Percentiles rank a stretch among this genome's conserved stretches.
Evolutionary conservation across 257 asterid genomes (phyloP).

Genomic region (Nicotiana attenuata): DNA sequence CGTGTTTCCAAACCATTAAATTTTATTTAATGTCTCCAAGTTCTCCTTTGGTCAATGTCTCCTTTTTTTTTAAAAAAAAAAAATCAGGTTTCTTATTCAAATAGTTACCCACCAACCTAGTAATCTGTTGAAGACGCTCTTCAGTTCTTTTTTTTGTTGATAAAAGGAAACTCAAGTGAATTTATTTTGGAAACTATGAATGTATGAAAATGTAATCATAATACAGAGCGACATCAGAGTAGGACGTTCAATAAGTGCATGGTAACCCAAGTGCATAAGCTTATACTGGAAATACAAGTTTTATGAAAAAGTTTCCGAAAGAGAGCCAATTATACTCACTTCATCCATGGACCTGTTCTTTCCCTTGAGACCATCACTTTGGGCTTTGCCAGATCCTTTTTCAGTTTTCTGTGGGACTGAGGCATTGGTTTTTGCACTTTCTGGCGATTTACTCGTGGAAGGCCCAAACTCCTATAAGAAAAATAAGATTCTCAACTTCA

Average conservation of each 20-base stretch:
- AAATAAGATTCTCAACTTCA: background rate
- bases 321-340: background rate
- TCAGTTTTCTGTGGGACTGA: background rate
- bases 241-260: background rate
- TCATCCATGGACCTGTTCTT: background rate
- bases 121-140: background rate
- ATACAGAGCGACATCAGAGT: background rate
- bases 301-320: background rate
- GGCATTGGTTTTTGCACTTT: background rate
- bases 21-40: background rate
- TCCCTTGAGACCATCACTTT: background rate
- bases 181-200: background rate
- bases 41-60: background rate
- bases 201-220: background rate
- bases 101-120: no score
- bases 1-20: background rate
- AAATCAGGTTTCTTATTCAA: no score
- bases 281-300: background rate
- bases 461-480: background rate
- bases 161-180: background rate
- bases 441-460: background rate
- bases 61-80: no score
- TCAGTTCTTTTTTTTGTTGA: background rate
- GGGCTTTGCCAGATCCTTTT: background rate
- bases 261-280: background rate